Percentiles rank a stretch among this genome's conserved stretches.
phyloP scores from a whole-genome alignment of 441 rosid species.

The Hura crepitans region DNA sequence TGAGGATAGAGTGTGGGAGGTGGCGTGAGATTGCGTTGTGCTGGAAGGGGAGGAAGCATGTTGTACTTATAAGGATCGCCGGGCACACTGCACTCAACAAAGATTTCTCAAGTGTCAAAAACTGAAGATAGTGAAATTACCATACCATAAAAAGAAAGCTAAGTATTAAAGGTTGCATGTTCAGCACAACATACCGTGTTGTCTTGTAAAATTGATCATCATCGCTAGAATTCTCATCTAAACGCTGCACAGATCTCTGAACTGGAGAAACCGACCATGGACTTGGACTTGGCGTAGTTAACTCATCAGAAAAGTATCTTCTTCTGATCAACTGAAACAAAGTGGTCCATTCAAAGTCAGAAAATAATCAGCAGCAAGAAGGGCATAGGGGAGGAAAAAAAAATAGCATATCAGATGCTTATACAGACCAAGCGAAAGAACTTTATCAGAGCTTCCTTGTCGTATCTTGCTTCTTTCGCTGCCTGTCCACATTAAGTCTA shows the following conservation, averaged over 20 bases:
- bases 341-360: slow-evolving; percentile 11
- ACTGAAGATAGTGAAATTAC: not conserved
- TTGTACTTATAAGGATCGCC: slow-evolving; percentile 64
- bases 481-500: slow-evolving; percentile 49
- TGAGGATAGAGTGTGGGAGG: slow-evolving; percentile 97
- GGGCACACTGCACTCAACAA: slow-evolving; percentile 45
- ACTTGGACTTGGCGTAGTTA: slow-evolving; percentile 53
- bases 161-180: not conserved
- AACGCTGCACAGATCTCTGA: slow-evolving; percentile 54
- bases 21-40: slow-evolving; percentile 84
- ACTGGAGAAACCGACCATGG: slow-evolving; percentile 72
- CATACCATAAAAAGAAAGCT: no score
- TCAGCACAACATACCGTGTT: slow-evolving; percentile 42
- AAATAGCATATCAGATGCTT: slow-evolving; percentile 4
- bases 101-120: not conserved
- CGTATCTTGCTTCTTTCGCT: slow-evolving; percentile 88
- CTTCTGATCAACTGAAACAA: slow-evolving; percentile 77
- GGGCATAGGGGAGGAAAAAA: not conserved
- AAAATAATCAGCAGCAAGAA: slow-evolving; percentile 3
- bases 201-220: slow-evolving; percentile 63
- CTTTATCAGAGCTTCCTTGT: slow-evolving; percentile 83
- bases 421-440: slow-evolving; percentile 72
- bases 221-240: slow-evolving; percentile 63
- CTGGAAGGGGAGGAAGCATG: slow-evolving; percentile 76
- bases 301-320: slow-evolving; percentile 85